Base-by-base conservation (phyloP, 176 grass and related monocot genomes). In the Elaeis guineensis region DNA sequence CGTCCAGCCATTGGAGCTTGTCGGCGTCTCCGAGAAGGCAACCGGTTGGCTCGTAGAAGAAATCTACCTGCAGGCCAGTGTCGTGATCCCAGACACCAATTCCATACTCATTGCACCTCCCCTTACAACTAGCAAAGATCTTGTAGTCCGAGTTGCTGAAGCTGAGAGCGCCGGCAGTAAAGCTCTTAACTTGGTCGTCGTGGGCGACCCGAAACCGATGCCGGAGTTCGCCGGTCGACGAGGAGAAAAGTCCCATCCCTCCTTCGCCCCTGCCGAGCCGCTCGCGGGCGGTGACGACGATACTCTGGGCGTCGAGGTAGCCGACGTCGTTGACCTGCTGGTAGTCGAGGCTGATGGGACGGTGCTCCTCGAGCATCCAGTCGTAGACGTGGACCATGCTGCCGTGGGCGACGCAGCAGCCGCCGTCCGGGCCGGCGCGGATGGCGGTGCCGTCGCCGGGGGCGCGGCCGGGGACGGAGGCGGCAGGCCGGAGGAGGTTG, bases 341-440 rank as follows among this genome's bases (percentile, higher is more conserved):
- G 54, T 84, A 70, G 77, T 80, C 92, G 51, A 91, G 83, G 48
- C 72, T 88, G 39, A 97, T 78, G 1, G 87, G 81, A 5, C 65
- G 75, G 54, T 80, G 87, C 68, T 87, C 84, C 61, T 97, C 84
- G 30, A 97, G 83, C 87, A 91, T 88, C 92, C 87, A 97, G 69
- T 97, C 86, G 76, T 97, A 97, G 4, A 89, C 81, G 79, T 78
- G 92, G 56, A 91, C 87, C 23, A 83, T 78, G 64, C 83, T 80
- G n/a, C 92, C 87, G 64, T 97, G 92, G 63, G 92, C 92, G 26
- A 97, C 92, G 79, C 87, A 91, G 69, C 87, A 97, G 0, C 92
- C 92, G 18, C 87, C 92, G 69, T 97, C 92, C 20, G 92, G 92
- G 3, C 83, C 58, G 0, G 83, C 92, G 17, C 92, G 87, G 67